Evolutionary conservation across 2,329 filamentous ascomycete species (phyloP), one percentile per base, ranked within the genome.

Genomic region (Colletotrichum tropicicola): DNA sequence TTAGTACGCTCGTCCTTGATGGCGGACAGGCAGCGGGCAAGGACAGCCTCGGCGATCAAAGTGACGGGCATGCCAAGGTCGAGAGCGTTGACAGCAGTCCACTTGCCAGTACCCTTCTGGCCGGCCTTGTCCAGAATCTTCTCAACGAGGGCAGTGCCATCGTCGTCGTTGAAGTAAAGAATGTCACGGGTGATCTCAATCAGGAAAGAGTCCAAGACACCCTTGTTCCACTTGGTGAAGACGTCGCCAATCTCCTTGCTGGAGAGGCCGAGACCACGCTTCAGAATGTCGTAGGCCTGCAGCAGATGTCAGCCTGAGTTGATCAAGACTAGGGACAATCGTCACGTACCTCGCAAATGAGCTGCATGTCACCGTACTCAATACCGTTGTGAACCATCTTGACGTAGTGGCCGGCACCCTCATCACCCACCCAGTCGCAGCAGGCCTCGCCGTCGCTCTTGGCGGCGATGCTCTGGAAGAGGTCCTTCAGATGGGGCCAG

Each of bases 311-410:
- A 76, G 70, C 30, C 47, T 37, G n/a, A 5, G 25, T 23, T 6
- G 5, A 47, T 10, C 1, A 9, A 12, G 7, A 17, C 17, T 5
- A 0, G 3, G 9, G 3, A 0, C 25, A 3, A 44, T 15, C 35
- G 3, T 4, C 25, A 63, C 88, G 74, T 84, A 97, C 95, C 91
- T 99, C 96, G 83, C 92, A 97, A 80, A 99, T 99, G 77, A 99
- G 89, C 88, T 99, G 96, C 96, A 99, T 99, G 86, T 99, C 96
- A 90, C 96, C 96, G 81, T 99, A 99, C 86, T 99, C 96, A 75
- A 99, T 99, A 89, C 96, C 96, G 85, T 99, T 99, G 91, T 99
- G 96, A 70, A 99, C 96, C 96, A 99, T 99, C 92, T 99, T 99
- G 87, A 99, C 95, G 88, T 98, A 99, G 91, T 99, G 96, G 75